A percentile compares a stretch with the other conserved stretches of the same genome.
Conservation (phyloP, 1,284 basidiomycete genomes). For the Sanghuangporus sanghuang region DNA sequence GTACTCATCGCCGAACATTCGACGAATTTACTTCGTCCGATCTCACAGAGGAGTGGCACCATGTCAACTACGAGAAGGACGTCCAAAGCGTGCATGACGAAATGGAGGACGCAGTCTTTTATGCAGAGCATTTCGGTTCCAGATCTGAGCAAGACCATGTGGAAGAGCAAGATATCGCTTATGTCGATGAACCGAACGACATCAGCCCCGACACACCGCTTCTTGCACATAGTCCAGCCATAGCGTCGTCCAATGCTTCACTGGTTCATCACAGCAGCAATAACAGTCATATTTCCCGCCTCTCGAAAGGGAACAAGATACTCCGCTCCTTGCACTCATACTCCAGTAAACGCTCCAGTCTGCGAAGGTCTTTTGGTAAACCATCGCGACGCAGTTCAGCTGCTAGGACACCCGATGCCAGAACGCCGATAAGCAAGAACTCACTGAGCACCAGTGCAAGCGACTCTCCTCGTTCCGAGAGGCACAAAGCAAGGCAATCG, state of each 20-base stretch:
- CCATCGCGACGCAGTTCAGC: constrained; percentile 2
- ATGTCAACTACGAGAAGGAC: background rate
- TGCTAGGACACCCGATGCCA: background rate
- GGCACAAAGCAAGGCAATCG: background rate
- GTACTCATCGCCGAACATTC: background rate
- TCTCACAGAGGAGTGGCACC: background rate
- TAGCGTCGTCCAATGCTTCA: constrained; percentile 11
- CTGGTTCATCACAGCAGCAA: background rate
- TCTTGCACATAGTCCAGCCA: constrained; percentile 8
- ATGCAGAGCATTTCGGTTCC: constrained; percentile 7
- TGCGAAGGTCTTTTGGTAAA: constrained; percentile 1
- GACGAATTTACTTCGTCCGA: background rate
- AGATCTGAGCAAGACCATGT: background rate
- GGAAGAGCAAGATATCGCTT: background rate
- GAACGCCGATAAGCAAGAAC: constrained; percentile 3
- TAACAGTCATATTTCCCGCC: background rate
- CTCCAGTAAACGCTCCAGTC: constrained; percentile 8
- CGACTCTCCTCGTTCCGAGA: background rate
- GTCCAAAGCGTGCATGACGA: background rate
- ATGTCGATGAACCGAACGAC: background rate
- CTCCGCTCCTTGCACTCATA: constrained; percentile 10
- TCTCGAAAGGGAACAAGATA: constrained; percentile 8
- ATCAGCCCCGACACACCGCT: constrained; percentile 6
- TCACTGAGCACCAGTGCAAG: background rate
- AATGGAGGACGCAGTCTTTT: constrained; percentile 1